These are phyloP conservation scores for Ophiobolus disseminans DNA, from an alignment of 2,329 filamentous ascomycete genomes.

Conservation along the genomic window DNA sequence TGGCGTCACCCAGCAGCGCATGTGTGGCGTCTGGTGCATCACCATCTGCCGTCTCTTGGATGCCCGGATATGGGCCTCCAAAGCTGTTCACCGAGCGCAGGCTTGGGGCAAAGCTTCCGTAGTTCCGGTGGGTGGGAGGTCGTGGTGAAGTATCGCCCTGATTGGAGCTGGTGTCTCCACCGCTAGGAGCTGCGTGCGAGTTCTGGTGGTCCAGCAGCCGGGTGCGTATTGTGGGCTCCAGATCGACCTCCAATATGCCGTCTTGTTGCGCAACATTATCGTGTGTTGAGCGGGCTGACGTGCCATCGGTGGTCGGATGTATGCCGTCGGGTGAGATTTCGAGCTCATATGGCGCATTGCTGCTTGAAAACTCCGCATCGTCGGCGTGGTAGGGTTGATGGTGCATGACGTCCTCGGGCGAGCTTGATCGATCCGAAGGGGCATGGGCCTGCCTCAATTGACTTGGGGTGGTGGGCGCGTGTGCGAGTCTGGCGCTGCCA, in stretches of 20 bases:
- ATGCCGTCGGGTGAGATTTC: constrained; percentile 42
- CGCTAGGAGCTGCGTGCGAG: constrained; percentile 40
- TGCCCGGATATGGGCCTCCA: constrained; percentile 46
- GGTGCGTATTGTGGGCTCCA: constrained; percentile 48
- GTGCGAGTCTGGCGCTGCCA: constrained; percentile 38
- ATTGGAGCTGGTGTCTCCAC: constrained; percentile 57
- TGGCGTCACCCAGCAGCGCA: constrained; percentile 50
- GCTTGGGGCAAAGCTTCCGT: constrained; percentile 62
- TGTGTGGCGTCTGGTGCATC: constrained; percentile 45
- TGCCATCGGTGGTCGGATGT: constrained; percentile 38
- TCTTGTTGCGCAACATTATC: constrained; percentile 23
- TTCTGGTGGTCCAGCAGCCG: constrained; percentile 48
- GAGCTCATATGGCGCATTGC: constrained; percentile 21
- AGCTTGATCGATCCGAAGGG: constrained; percentile 50
- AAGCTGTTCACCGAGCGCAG: constrained; percentile 54
- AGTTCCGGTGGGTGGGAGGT: constrained; percentile 60
- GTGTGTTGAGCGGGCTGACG: constrained; percentile 37
- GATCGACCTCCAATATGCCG: constrained; percentile 32
- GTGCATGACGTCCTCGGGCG: constrained; percentile 51
- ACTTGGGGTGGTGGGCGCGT: constrained; percentile 47
- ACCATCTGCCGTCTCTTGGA: constrained; percentile 34
- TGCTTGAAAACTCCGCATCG: constrained; percentile 27
- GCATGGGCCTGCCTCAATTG: constrained; percentile 53
- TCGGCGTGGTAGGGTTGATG: constrained; percentile 29
- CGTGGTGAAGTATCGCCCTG: constrained; percentile 81